Evolutionary conservation across 108 stramenopile species (phyloP).

Genomic region (Cylindrotheca fusiformis): DNA sequence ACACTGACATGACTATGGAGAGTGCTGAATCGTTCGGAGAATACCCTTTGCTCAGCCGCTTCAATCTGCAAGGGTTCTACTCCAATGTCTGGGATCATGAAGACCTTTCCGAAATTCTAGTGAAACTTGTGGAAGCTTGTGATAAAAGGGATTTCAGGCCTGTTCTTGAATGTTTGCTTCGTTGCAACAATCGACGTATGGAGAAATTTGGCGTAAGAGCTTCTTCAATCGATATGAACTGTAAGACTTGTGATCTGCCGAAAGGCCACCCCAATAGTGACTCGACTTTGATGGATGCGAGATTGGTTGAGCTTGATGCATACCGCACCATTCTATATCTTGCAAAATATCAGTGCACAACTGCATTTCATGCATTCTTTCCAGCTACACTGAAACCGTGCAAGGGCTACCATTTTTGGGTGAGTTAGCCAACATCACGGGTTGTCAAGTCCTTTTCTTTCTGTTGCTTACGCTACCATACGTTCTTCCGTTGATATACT

Average conservation of each 20-base stretch:
- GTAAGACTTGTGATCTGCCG: too few species aligned
- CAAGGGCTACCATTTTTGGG: slow-evolving; percentile 87
- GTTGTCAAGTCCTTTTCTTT: too few species aligned
- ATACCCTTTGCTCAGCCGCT: slow-evolving; percentile 58
- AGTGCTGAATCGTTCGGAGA: slow-evolving; percentile 40
- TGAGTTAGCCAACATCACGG: too few species aligned
- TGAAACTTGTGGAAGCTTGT: slow-evolving; percentile 74
- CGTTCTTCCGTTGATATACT: too few species aligned
- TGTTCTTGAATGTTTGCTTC: slow-evolving; percentile 64
- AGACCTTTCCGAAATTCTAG: slow-evolving; percentile 72
- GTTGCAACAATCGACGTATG: slow-evolving; percentile 45
- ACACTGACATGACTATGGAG: background rate
- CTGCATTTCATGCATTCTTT: slow-evolving; percentile 67
- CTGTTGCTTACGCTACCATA: too few species aligned
- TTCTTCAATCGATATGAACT: too few species aligned
- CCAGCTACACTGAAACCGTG: slow-evolving; percentile 63
- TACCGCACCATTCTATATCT: slow-evolving; percentile 80
- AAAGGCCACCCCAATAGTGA: too few species aligned
- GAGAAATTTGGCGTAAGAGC: slow-evolving; percentile 10
- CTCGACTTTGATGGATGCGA: background rate
- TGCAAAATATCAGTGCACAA: slow-evolving; percentile 83
- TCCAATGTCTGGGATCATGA: slow-evolving; percentile 81
- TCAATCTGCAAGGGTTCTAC: slow-evolving; percentile 70
- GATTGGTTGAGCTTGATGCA: slow-evolving; percentile 52
- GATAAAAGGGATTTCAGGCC: slow-evolving; percentile 78